Evolutionary conservation across 331 rosid genomes (phyloP).

Genomic region (Acacia concinna): DNA sequence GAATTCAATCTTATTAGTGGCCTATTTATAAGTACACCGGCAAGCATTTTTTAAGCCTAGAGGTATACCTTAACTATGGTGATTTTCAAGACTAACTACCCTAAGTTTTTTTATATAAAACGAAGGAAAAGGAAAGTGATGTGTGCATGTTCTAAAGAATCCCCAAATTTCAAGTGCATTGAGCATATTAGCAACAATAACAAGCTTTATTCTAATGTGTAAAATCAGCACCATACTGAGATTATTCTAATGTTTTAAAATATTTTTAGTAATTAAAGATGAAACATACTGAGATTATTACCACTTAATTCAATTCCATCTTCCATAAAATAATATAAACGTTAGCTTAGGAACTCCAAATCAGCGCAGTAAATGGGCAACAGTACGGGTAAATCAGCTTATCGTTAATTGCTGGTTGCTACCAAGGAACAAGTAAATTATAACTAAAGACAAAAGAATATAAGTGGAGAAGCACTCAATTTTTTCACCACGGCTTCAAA

Average conservation of each 20-base stretch:
- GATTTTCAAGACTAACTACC: too few relatives aligned
- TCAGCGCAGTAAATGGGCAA: background rate
- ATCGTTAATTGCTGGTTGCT: too few relatives aligned
- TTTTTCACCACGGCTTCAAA: conserved; percentile 45
- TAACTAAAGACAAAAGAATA: conserved; percentile 31
- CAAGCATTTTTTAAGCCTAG: too few relatives aligned
- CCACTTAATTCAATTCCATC: background rate
- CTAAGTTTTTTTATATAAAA: too few relatives aligned
- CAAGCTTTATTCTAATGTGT: background rate
- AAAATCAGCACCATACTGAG: background rate
- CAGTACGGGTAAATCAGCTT: background rate
- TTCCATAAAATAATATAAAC: background rate
- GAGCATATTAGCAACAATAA: background rate
- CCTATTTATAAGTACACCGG: too few relatives aligned
- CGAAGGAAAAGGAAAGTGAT: background rate
- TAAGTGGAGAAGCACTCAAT: conserved; percentile 39
- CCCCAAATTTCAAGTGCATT: background rate
- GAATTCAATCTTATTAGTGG: too few relatives aligned
- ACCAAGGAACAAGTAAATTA: background rate
- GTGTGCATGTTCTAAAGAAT: background rate
- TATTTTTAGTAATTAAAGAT: background rate
- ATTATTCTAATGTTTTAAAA: background rate
- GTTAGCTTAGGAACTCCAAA: background rate
- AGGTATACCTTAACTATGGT: too few relatives aligned
- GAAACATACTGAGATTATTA: background rate